Evolutionary conservation across 163 green algal species (phyloP).

Genomic region (Coccomyxa subellipsoidea): DNA sequence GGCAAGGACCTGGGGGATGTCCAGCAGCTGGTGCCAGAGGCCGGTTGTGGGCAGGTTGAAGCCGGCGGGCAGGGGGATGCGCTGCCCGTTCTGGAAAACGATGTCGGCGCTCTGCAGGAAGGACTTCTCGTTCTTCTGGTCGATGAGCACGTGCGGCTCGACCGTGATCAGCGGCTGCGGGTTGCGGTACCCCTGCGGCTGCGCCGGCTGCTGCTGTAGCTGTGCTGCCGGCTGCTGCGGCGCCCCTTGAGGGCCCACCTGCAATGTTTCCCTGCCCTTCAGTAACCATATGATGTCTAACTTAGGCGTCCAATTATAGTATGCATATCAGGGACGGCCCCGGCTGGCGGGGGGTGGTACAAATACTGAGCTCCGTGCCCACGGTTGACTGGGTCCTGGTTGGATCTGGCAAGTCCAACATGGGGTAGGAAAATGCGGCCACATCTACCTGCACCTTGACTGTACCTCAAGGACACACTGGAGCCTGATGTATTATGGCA

Average conservation of each 20-base stretch:
- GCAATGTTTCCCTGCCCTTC: background rate
- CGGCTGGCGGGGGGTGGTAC: too few species aligned
- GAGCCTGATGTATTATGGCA: too few species aligned
- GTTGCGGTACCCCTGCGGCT: background rate
- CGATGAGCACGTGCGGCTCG: background rate
- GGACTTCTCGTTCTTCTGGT: background rate
- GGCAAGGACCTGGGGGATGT: background rate
- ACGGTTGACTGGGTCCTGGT: too few species aligned
- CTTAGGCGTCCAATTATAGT: background rate
- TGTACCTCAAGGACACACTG: too few species aligned
- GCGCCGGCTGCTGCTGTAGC: background rate
- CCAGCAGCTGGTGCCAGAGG: background rate
- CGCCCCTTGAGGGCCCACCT: too few species aligned
- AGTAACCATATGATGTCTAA: background rate
- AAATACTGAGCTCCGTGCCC: too few species aligned
- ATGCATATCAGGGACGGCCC: background rate
- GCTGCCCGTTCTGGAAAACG: background rate
- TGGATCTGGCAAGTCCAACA: too few species aligned
- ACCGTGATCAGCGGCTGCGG: background rate
- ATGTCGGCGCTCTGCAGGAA: background rate
- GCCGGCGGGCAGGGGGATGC: background rate
- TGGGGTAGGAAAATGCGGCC: too few species aligned
- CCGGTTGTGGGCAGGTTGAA: background rate
- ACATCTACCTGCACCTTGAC: too few species aligned
- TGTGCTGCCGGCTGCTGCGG: background rate